Base-by-base conservation (phyloP, 352 stramenopile species). In the Phytopythium mirpurense region DNA sequence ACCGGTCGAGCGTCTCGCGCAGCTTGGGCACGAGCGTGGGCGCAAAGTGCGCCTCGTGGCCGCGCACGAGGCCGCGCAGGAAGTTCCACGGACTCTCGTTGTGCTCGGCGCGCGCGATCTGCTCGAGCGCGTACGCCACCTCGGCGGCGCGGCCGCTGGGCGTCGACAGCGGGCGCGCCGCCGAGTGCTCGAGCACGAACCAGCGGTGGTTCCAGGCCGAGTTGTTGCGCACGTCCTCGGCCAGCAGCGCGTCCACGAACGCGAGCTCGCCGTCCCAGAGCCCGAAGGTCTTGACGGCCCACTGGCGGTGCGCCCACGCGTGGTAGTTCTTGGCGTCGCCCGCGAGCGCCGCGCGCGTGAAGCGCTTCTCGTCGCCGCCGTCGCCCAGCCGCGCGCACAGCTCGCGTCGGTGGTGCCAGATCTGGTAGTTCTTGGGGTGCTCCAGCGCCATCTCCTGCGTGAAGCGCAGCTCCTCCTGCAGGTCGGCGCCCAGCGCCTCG, bases 401-500 rank as follows among this genome's bases (percentile, higher is more conserved):
- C 56, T 95, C 93, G 42, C 96, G 82, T 21, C 96, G 94, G 70
- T 99, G 96, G 76, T 99, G 97, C 96, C 96, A 99, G 64, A 99
- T 96, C 72, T 99, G 97, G 79, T 99, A 99, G 78, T 99, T 99
- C 77, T 99, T 99, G 5, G 97, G 96, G 78, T 98, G 95, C 24
- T 78, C 67, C 26, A 97, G 83, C 31, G 93, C 94, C 65, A 98
- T 85, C 37, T 83, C 71, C 58, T 91, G 83, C 52, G 68, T 82
- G 65, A 82, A 93, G 24, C 66, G 67, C 43, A 95, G 74, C 60
- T 91, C 78, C 31, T 74, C 65, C 37, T 66, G 70, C 15, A 94
- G 67, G 49, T 91, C 68, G 15, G 76, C 57, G 53, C 60, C 65
- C 32, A 98, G 70, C 31, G 81, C 75, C 51, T 88, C 78, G 45